Percentiles rank a stretch among this genome's conserved stretches.
These are phyloP conservation scores for Cercospora beticola DNA, from an alignment of 2,329 filamentous ascomycete genomes.

Conservation along the genomic window DNA sequence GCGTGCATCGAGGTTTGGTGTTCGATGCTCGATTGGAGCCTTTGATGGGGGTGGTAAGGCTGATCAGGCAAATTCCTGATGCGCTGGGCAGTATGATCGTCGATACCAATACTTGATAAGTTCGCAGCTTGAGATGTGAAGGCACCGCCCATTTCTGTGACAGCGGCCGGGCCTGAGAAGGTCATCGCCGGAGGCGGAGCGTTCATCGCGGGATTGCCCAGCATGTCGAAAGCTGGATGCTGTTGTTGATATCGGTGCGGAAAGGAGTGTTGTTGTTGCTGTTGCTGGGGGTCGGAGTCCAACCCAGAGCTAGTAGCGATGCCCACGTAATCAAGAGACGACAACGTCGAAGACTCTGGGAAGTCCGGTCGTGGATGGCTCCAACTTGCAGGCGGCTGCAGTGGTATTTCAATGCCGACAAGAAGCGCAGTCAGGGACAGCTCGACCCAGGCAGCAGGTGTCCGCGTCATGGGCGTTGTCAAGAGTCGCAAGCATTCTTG, in stretches of 20 bases:
- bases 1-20: background rate
- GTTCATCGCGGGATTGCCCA: background rate
- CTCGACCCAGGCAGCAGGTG: background rate
- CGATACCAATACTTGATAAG: background rate
- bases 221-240: background rate
- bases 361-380: background rate
- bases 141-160: background rate
- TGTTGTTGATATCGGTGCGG: background rate
- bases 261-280: background rate
- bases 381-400: background rate
- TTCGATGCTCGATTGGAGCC: background rate
- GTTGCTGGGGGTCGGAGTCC: no score
- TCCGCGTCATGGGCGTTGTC: background rate
- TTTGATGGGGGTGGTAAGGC: background rate
- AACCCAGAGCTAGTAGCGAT: no score
- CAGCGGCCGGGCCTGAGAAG: background rate
- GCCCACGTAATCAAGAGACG: background rate
- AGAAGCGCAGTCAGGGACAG: background rate
- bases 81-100: background rate
- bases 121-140: background rate
- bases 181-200: background rate
- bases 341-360: background rate
- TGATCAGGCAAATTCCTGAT: background rate
- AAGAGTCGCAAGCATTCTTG: background rate
- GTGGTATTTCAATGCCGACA: background rate